Evolutionary conservation across 495 filamentous ascomycete genomes (phyloP).

Genomic region (Lepidopterella palustris): DNA sequence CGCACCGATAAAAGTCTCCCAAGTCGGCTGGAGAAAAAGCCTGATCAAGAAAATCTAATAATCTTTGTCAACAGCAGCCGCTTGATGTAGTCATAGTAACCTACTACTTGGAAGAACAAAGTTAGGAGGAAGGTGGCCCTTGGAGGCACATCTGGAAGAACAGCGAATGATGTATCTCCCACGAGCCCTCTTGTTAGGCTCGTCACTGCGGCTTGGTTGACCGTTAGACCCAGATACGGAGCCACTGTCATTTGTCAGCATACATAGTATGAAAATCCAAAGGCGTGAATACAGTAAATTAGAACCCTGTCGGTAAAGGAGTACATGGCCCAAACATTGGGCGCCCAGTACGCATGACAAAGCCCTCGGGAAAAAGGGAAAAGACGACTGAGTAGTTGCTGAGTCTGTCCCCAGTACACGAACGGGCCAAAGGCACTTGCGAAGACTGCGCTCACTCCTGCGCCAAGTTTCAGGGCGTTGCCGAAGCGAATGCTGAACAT

Average conservation of each 20-base stretch:
- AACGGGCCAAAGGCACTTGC: slow-evolving; percentile 87
- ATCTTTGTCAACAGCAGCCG: slow-evolving; percentile 17
- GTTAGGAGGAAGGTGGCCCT: slow-evolving; percentile 75
- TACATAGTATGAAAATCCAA: background rate
- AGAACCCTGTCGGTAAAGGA: slow-evolving; percentile 80
- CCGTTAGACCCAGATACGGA: slow-evolving; percentile 63
- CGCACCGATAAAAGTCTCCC: slow-evolving; percentile 81
- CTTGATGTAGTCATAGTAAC: slow-evolving; percentile 16
- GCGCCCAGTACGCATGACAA: slow-evolving; percentile 97
- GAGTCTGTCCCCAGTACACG: slow-evolving; percentile 72
- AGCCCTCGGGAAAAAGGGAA: slow-evolving; percentile 92
- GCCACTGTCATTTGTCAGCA: slow-evolving; percentile 47
- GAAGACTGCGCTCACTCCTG: slow-evolving; percentile 65
- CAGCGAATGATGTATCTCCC: slow-evolving; percentile 91
- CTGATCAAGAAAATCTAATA: slow-evolving; percentile 64
- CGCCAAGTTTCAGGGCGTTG: slow-evolving; percentile 76
- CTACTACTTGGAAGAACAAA: slow-evolving; percentile 69
- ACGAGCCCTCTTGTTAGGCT: slow-evolving; percentile 91
- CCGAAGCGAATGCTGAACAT: slow-evolving; percentile 65
- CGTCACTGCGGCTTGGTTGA: slow-evolving; percentile 67
- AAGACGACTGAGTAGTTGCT: slow-evolving; percentile 75
- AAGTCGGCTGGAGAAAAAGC: slow-evolving; percentile 73
- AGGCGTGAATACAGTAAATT: slow-evolving; percentile 56
- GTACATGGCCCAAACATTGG: slow-evolving; percentile 96
- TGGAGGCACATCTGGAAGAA: slow-evolving; percentile 80